phyloP scores from a whole-genome alignment of 208 protist genomes.

The Porcisia deanei region DNA sequence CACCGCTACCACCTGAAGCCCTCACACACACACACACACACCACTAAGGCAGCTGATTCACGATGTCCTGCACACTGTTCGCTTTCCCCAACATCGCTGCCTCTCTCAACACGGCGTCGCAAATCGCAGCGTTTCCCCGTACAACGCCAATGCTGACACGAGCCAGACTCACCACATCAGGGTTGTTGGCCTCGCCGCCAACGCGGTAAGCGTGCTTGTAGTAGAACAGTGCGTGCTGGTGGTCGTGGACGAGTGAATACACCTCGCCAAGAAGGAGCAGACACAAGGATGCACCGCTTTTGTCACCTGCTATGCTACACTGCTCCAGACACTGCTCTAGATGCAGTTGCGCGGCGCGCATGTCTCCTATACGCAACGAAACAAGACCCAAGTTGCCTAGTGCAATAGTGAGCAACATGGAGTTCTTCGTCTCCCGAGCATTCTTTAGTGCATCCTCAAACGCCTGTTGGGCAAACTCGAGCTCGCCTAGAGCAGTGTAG shows the following conservation, averaged over 20 bases:
- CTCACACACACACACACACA: not conserved
- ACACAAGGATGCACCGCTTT: conserved; percentile 80
- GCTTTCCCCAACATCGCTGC: conserved; percentile 62
- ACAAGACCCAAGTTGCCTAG: conserved; percentile 83
- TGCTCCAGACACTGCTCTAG: conserved; percentile 85
- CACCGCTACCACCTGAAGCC: not conserved
- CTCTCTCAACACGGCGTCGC: conserved; percentile 61
- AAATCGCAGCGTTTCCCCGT: conserved; percentile 63
- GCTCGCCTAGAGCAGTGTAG: conserved; percentile 81
- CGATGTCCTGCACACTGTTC: conserved; percentile 54
- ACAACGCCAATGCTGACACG: conserved; percentile 84
- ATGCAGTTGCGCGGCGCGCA: conserved; percentile 71
- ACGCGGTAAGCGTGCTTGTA: conserved; percentile 88
- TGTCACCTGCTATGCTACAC: conserved; percentile 82
- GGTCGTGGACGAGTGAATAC: conserved; percentile 83
- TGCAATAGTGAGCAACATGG: conserved; percentile 79
- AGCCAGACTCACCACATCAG: conserved; percentile 74
- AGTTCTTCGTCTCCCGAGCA: conserved; percentile 54
- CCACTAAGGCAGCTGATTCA: conserved; percentile 57
- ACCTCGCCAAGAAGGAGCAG: conserved; percentile 86
- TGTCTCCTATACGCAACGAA: conserved; percentile 76
- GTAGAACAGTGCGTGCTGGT: conserved; percentile 88
- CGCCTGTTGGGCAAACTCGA: conserved; percentile 76
- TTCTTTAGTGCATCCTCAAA: conserved; percentile 75
- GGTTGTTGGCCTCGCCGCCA: conserved; percentile 69